Evolutionary conservation across 176 grass and related monocot species (phyloP).

Genomic region (Lolium rigidum): DNA sequence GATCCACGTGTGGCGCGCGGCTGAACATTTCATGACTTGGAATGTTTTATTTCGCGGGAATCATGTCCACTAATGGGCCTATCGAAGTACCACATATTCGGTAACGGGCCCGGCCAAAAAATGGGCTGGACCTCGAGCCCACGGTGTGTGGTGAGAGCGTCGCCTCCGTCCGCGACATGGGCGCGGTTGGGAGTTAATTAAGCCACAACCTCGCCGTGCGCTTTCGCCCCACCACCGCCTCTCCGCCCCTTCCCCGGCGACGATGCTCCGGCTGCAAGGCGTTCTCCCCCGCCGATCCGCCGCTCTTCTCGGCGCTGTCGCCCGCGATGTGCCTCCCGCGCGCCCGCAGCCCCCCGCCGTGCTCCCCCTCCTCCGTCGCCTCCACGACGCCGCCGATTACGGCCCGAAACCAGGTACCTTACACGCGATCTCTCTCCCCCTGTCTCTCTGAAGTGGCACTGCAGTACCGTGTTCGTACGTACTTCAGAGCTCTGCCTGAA

Average conservation of each 20-base stretch:
- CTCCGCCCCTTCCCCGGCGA: not conserved
- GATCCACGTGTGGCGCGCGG: no score
- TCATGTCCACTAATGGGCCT: no score
- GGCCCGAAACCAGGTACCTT: constrained; percentile 22
- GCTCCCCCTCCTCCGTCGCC: constrained; percentile 15
- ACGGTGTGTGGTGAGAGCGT: no score
- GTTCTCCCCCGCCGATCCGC: not conserved
- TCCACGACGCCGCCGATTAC: constrained; percentile 41
- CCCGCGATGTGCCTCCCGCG: not conserved
- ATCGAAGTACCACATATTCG: no score
- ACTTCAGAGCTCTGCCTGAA: no score
- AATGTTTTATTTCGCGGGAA: no score
- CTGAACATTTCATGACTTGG: no score
- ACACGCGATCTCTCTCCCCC: not conserved
- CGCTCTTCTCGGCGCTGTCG: not conserved
- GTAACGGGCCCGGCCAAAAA: no score
- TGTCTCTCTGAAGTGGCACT: not conserved
- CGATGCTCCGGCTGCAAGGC: constrained; percentile 30
- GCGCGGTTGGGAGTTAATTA: constrained; percentile 5
- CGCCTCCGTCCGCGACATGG: not conserved
- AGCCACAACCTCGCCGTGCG: constrained; percentile 10
- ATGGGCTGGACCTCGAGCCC: no score
- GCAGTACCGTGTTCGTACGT: not conserved
- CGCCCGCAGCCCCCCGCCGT: not conserved
- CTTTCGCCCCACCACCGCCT: not conserved